Evolutionary conservation across 1,284 basidiomycete genomes (phyloP), one percentile per base, ranked within the genome.

Genomic region (Sphagnurus paluster): DNA sequence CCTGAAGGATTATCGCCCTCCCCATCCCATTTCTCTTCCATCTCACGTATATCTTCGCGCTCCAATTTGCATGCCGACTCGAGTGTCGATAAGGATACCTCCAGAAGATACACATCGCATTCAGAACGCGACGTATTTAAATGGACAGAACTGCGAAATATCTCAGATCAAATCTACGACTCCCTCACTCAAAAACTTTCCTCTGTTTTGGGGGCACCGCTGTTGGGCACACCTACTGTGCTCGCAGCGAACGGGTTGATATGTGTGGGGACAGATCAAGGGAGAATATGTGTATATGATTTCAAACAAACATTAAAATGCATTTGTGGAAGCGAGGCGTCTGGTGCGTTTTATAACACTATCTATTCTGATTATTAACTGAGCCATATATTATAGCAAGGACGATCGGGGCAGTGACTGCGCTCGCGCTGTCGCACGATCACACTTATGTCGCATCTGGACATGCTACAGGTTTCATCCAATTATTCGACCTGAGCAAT

Each of bases 401-500:
- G 58, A 65, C 72, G 8, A 71, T 84, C 13, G 93, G 93, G 11
- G 67, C 90, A n/a, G 92, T 97, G 13, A 97, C 93, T 5, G 88
- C 94, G 1, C 68, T 99, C 4, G 86, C 93, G 2, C 73, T 99
- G 40, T 98, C 95, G 3, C 85, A 91, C 54, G 97, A 99, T 61
- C 91, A 94, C 57, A 96, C 95, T 0, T 98, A 85, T 64, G 72
- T 98, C 39, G 96, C 89, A 0, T 87, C 90, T 1, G 97, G 97
- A 0, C 93, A 98, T 64, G 76, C 82, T 0, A 80, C 78, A 2
- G 97, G 97, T 1, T 79, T 92, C 56, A 84, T 99, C 33, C 87
- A 90, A 56, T 75, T 99, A 0, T 99, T 89, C 63, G 88, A 98
- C 54, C 65, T 98, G 40, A 77, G 82, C 39, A 75, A 78, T 25